Percentiles rank a stretch among this genome's conserved stretches.
Evolutionary conservation across 352 stramenopile genomes (phyloP).

Genomic region (Phytophthora pini): DNA sequence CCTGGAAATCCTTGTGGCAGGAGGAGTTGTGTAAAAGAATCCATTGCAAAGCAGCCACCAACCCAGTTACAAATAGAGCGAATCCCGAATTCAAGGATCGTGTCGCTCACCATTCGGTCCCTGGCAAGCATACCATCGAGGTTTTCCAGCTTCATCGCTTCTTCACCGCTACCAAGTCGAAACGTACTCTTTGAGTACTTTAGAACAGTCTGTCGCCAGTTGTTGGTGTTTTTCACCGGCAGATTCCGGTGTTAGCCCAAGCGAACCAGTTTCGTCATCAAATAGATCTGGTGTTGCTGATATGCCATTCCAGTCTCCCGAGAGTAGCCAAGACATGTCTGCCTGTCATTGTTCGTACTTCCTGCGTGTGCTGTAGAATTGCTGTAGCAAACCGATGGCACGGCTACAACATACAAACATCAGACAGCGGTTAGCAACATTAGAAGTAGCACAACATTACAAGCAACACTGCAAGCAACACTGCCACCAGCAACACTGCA

Average conservation of each 20-base stretch:
- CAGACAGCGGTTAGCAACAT: constrained; percentile 1
- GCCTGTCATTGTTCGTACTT: neutral
- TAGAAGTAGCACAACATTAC: neutral
- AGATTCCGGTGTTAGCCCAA: neutral
- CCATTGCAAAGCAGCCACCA: neutral
- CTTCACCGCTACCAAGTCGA: neutral
- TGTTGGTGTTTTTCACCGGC: neutral
- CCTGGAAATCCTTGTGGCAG: too few species aligned
- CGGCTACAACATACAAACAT: constrained; percentile 2
- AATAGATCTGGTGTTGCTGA: constrained; percentile 7
- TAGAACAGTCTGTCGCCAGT: neutral
- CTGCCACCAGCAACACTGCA: constrained; percentile 1
- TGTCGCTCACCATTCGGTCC: constrained; percentile 7
- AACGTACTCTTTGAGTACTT: neutral
- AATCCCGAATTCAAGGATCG: constrained; percentile 4
- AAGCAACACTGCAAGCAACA: too few species aligned
- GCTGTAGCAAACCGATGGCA: neutral
- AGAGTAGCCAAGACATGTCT: constrained; percentile 3
- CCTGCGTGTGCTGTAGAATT: constrained; percentile 12
- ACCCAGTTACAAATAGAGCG: constrained; percentile 4
- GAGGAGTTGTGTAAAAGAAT: too few species aligned
- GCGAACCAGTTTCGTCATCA: constrained; percentile 2
- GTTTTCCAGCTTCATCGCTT: neutral
- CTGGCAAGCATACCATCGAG: neutral
- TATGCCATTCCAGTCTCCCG: constrained; percentile 1